These are phyloP conservation scores for Annulohypoxylon moriforme DNA, from an alignment of 495 filamentous ascomycete species.

Conservation along the genomic window DNA sequence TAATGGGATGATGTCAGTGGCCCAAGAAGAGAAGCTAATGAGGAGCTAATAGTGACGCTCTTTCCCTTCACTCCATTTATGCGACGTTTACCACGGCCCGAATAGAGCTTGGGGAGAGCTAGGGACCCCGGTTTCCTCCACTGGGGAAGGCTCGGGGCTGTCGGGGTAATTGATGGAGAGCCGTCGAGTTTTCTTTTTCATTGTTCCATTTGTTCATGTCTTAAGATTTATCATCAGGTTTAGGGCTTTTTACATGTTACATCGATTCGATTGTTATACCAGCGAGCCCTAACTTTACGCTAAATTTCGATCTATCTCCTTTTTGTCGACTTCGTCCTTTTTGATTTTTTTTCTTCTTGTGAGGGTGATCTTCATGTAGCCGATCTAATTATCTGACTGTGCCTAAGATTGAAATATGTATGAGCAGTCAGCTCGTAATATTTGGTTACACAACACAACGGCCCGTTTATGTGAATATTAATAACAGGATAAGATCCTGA, in stretches of 20 bases:
- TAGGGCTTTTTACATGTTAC: conserved; percentile 6
- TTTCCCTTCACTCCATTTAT: conserved; percentile 30
- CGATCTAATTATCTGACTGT: not conserved
- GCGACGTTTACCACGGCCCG: conserved; percentile 38
- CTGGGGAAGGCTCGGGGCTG: conserved; percentile 32
- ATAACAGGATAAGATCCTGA: conserved; percentile 3
- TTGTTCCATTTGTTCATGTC: not conserved
- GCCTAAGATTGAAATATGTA: not conserved
- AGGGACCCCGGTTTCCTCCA: conserved; percentile 25
- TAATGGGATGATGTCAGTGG: conserved; percentile 43
- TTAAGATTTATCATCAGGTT: not conserved
- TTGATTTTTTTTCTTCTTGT: not conserved
- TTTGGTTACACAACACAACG: conserved; percentile 15
- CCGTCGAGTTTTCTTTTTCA: not conserved
- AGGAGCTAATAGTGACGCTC: conserved; percentile 25
- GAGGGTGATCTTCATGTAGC: conserved; percentile 9
- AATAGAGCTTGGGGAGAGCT: conserved; percentile 44
- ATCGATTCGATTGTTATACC: not conserved
- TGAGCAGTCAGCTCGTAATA: conserved; percentile 12
- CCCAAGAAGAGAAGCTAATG: conserved; percentile 17
- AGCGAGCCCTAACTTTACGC: not conserved
- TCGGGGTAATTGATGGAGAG: conserved; percentile 34
- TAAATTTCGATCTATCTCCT: not conserved
- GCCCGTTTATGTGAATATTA: conserved; percentile 5
- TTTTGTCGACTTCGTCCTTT: not conserved